Conservation (phyloP, 257 asterid species). For the Capsicum pubescens region DNA sequence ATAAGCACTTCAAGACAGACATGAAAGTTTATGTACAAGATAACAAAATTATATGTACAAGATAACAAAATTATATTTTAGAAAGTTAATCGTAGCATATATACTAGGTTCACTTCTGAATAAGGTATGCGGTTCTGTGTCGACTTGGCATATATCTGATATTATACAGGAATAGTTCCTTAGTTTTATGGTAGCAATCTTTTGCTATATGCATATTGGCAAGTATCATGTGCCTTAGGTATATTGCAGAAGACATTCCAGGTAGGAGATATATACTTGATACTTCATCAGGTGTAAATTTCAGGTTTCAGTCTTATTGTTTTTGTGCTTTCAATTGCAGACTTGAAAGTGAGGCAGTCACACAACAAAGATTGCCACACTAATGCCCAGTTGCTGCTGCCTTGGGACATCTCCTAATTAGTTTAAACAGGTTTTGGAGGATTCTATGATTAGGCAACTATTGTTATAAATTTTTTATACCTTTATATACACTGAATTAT, state of each 20-base stretch:
- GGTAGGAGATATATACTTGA: not conserved
- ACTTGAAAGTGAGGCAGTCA: conserved; percentile 2
- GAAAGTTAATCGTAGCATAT: not conserved
- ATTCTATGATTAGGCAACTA: not conserved
- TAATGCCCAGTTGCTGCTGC: not conserved
- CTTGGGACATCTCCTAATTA: not conserved
- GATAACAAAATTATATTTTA: not conserved
- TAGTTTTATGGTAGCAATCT: not conserved
- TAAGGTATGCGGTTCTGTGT: not conserved
- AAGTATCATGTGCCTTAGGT: not conserved
- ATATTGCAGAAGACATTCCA: not conserved
- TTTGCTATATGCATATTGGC: not conserved
- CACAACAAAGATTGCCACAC: not conserved
- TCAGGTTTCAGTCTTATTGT: not conserved
- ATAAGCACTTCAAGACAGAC: not conserved
- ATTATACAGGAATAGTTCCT: not conserved
- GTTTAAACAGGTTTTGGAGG: not conserved
- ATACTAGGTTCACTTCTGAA: not conserved
- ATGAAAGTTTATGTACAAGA: not conserved
- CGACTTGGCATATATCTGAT: not conserved
- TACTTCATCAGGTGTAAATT: not conserved
- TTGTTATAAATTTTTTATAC: not conserved
- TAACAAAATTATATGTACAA: not conserved
- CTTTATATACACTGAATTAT: not conserved
- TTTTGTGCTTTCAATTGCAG: conserved; percentile 1